Evolutionary conservation across 768 basidiomycete genomes (phyloP).

Genomic region (Lactifluus piperatus): DNA sequence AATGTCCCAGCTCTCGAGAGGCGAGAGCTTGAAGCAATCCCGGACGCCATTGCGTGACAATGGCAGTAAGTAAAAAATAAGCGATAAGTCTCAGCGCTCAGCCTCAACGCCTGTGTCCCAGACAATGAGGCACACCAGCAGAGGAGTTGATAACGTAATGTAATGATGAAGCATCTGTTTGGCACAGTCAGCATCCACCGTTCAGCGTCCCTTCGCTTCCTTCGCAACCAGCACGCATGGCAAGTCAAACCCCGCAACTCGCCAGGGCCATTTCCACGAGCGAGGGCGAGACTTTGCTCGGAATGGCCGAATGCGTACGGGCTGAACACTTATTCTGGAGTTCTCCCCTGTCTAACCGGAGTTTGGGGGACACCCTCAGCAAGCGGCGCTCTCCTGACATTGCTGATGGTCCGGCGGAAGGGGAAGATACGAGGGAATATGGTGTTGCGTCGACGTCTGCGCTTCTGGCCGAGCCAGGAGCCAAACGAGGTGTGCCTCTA

Average conservation of each 20-base stretch:
- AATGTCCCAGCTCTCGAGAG: too few species aligned
- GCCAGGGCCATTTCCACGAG: neutral
- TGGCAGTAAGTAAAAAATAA: too few species aligned
- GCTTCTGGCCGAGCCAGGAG: neutral
- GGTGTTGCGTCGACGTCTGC: conserved; percentile 3
- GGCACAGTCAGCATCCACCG: conserved; percentile 9
- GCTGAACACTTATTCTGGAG: neutral
- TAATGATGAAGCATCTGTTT: neutral
- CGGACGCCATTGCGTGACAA: too few species aligned
- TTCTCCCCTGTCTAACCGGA: neutral
- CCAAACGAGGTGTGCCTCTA: conserved; percentile 8
- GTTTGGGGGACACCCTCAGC: conserved; percentile 3
- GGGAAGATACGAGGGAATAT: neutral
- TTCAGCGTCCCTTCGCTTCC: neutral
- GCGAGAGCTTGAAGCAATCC: too few species aligned
- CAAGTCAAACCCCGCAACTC: neutral
- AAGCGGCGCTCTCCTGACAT: neutral
- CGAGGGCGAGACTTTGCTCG: neutral
- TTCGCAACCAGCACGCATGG: neutral
- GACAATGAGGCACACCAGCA: too few species aligned
- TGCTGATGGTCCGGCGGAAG: neutral
- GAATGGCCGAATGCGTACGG: neutral
- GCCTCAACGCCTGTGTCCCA: too few species aligned
- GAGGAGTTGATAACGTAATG: neutral
- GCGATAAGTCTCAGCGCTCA: too few species aligned